These are phyloP conservation scores for Venturia oleaginea DNA, from an alignment of 2,329 filamentous ascomycete genomes.

Conservation along the genomic window DNA sequence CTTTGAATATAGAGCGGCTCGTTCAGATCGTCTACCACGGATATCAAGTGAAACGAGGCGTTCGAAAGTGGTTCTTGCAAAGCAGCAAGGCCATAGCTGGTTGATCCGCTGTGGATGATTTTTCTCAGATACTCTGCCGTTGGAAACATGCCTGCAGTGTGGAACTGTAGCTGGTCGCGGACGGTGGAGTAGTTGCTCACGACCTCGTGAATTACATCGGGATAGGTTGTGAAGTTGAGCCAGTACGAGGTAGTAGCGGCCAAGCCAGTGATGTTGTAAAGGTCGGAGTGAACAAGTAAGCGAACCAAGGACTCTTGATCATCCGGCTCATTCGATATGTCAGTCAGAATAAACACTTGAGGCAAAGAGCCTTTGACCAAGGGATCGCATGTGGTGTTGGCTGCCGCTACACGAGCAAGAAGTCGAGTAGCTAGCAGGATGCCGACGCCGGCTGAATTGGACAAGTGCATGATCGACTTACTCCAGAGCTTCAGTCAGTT, in stretches of 20 bases:
- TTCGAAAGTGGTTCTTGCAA: conserved; percentile 20
- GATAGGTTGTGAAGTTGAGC: conserved; percentile 18
- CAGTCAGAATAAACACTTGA: conserved; percentile 18
- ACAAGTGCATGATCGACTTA: background rate
- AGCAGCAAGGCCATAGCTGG: conserved; percentile 30
- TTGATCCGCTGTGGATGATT: conserved; percentile 25
- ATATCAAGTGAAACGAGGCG: conserved; percentile 19
- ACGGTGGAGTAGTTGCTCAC: conserved; percentile 23
- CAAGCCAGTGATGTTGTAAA: conserved; percentile 19
- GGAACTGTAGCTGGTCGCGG: conserved; percentile 34
- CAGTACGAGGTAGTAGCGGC: conserved; percentile 17
- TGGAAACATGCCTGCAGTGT: conserved; percentile 23
- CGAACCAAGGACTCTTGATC: conserved; percentile 19
- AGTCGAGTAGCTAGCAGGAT: background rate
- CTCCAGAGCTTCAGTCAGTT: background rate
- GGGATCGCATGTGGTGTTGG: background rate
- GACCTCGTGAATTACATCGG: conserved; percentile 19
- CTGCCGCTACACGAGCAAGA: background rate
- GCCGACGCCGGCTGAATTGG: background rate
- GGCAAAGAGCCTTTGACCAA: background rate
- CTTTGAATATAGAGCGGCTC: conserved; percentile 40
- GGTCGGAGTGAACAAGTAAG: conserved; percentile 18
- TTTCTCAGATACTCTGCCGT: conserved; percentile 16
- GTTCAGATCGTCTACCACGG: conserved; percentile 21
- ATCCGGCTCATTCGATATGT: conserved; percentile 20